A percentile compares a stretch with the other conserved stretches of the same genome.
Evolutionary conservation across 2,329 filamentous ascomycete genomes (phyloP).

Genomic region (Beauveria medogensis): DNA sequence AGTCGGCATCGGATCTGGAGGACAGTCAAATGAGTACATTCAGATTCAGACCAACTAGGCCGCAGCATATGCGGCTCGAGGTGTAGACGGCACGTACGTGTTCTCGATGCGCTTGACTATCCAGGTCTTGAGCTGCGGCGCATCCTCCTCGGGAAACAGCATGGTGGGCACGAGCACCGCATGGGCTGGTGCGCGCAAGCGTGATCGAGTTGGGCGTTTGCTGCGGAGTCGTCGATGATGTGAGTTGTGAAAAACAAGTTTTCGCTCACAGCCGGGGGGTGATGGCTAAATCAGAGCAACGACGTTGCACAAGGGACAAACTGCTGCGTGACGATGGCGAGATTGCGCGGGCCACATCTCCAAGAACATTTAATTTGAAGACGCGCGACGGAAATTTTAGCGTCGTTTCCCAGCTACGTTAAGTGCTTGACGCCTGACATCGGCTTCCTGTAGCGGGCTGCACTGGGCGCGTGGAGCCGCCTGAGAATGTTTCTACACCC

Average conservation of each 20-base stretch:
- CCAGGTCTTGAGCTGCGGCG: slow-evolving; percentile 62
- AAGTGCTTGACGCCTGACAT: too few relatives aligned
- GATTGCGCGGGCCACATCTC: neutral
- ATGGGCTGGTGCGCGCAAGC: slow-evolving; percentile 2
- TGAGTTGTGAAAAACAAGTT: neutral
- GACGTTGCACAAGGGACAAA: neutral
- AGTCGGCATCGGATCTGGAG: slow-evolving; percentile 67
- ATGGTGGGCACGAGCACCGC: slow-evolving; percentile 29
- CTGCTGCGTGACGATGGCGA: neutral
- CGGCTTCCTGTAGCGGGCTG: neutral
- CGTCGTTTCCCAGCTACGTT: neutral
- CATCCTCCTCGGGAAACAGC: slow-evolving; percentile 56
- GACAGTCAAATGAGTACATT: slow-evolving; percentile 7
- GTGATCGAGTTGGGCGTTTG: neutral
- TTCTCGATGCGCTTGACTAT: slow-evolving; percentile 69
- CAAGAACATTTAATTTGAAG: slow-evolving; percentile 4
- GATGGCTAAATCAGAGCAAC: neutral
- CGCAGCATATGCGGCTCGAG: slow-evolving; percentile 6
- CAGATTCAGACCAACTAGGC: neutral
- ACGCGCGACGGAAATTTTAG: slow-evolving; percentile 7
- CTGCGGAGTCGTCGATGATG: neutral
- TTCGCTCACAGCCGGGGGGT: neutral
- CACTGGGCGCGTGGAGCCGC: neutral
- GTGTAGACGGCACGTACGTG: slow-evolving; percentile 44
- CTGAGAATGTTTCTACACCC: too few relatives aligned